Conservation (phyloP, 495 filamentous ascomycete genomes). For the Thozetella sp. region DNA sequence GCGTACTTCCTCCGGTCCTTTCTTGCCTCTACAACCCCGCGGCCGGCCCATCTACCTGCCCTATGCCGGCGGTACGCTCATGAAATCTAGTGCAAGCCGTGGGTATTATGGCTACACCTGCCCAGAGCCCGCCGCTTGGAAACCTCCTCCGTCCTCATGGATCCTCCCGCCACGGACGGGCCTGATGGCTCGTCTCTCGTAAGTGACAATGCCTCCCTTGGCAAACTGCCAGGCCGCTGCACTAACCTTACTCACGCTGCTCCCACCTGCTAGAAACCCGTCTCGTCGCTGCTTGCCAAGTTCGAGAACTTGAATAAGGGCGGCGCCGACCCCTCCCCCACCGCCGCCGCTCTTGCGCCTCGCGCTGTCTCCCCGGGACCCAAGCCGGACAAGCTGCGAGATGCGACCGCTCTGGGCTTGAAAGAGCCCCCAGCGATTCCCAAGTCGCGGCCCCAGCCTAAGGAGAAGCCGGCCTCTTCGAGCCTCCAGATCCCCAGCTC, state of each 20-base stretch:
- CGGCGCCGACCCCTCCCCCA: constrained; percentile 34
- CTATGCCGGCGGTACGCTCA: constrained; percentile 14
- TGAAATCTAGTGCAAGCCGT: constrained; percentile 19
- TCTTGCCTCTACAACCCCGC: not conserved
- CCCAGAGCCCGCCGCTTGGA: constrained; percentile 26
- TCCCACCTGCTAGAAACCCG: constrained; percentile 61
- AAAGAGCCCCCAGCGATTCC: constrained; percentile 55
- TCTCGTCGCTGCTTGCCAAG: constrained; percentile 88
- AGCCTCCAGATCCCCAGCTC: constrained; percentile 19
- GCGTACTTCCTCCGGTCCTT: no score
- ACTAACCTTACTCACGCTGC: constrained; percentile 7
- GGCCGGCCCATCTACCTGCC: not conserved
- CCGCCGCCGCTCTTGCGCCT: constrained; percentile 25
- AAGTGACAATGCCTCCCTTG: constrained; percentile 19
- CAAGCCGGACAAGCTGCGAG: constrained; percentile 41
- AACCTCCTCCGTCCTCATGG: constrained; percentile 34
- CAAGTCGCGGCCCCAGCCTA: constrained; percentile 43
- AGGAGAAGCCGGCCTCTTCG: constrained; percentile 23
- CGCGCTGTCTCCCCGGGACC: constrained; percentile 33
- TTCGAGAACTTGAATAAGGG: constrained; percentile 83
- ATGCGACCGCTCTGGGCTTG: constrained; percentile 47
- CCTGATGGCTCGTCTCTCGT: constrained; percentile 65
- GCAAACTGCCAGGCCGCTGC: not conserved
- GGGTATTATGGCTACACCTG: constrained; percentile 30
- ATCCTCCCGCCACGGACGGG: constrained; percentile 38